Conservation (phyloP, 257 asterid species). For the Datura wrightii region DNA sequence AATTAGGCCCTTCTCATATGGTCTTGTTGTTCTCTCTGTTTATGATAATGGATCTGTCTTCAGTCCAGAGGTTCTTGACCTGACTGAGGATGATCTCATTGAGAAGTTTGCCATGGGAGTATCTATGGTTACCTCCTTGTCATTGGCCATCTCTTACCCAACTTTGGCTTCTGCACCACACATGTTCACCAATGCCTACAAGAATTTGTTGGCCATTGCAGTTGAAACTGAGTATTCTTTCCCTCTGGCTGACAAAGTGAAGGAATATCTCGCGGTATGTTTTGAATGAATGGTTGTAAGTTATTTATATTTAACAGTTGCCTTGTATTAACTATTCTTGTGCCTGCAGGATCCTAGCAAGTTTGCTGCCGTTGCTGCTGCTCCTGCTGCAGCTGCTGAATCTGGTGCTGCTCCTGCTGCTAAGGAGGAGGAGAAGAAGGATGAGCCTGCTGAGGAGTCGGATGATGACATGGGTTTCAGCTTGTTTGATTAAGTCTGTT, state of each 20-base stretch:
- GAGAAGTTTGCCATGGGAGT: constrained; percentile 81
- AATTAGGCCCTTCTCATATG: constrained; percentile 92
- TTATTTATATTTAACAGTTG: neutral
- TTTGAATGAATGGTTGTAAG: neutral
- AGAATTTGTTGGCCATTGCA: constrained; percentile 76
- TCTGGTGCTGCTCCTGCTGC: constrained; percentile 57
- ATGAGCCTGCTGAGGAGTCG: constrained; percentile 73
- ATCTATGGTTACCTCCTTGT: constrained; percentile 71
- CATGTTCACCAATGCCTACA: constrained; percentile 84
- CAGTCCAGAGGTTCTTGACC: constrained; percentile 85
- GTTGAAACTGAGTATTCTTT: constrained; percentile 79
- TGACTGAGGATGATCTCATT: constrained; percentile 84
- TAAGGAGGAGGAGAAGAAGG: constrained; percentile 65
- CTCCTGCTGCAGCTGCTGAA: constrained; percentile 54
- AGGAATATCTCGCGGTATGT: constrained; percentile 81
- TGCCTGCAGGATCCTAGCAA: constrained; percentile 76
- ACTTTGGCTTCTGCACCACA: constrained; percentile 92
- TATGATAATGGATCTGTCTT: constrained; percentile 90
- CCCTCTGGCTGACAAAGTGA: constrained; percentile 87
- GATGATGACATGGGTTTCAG: constrained; percentile 88
- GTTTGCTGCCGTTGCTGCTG: constrained; percentile 62
- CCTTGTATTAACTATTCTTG: too few relatives aligned
- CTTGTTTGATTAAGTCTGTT: constrained; percentile 64
- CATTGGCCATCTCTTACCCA: constrained; percentile 81
- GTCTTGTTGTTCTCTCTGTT: constrained; percentile 67